A percentile compares a stretch with the other conserved stretches of the same genome.
These are phyloP conservation scores for Ophiostoma triangulosporum DNA, from an alignment of 2,329 filamentous ascomycete species.

Conservation along the genomic window DNA sequence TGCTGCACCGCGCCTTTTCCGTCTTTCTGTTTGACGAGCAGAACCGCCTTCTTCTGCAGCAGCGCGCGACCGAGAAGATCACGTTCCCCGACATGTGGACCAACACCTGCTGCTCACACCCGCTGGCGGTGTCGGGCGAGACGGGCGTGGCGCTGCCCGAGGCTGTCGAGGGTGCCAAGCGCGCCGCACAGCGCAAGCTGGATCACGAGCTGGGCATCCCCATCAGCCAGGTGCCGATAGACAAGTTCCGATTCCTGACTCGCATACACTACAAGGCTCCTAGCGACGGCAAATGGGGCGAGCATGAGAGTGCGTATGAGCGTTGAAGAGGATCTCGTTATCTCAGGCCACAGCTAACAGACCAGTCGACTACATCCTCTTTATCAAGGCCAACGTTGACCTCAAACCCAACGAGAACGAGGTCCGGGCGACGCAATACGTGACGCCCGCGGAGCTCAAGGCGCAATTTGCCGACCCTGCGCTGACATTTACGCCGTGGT, in stretches of 20 bases:
- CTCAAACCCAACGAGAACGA: slow-evolving; percentile 76
- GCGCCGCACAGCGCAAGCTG: slow-evolving; percentile 83
- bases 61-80: slow-evolving; percentile 92
- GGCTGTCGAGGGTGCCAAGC: slow-evolving; percentile 74
- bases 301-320: slow-evolving; percentile 77
- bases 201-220: slow-evolving; percentile 92
- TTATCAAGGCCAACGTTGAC: slow-evolving; percentile 89
- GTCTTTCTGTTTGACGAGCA: slow-evolving; percentile 94
- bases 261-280: slow-evolving; percentile 97
- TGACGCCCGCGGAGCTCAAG: slow-evolving; percentile 70
- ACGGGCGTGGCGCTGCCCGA: slow-evolving; percentile 71
- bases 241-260: slow-evolving; percentile 87
- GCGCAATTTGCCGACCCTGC: slow-evolving; percentile 67
- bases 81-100: slow-evolving; percentile 99
- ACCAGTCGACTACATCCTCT: slow-evolving; percentile 92
- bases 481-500: slow-evolving; percentile 93
- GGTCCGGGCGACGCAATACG: slow-evolving; percentile 72
- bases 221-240: slow-evolving; percentile 72
- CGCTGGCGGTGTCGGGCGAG: slow-evolving; percentile 80
- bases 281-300: slow-evolving; percentile 95
- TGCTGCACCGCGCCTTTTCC: slow-evolving; percentile 94
- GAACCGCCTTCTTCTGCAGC: slow-evolving; percentile 86
- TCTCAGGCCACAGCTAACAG: not conserved
- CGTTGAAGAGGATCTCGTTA: not conserved
- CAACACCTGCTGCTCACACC: slow-evolving; percentile 98